A percentile compares a stretch with the other conserved stretches of the same genome.
Evolutionary conservation across 179 eudicot species (phyloP).

Genomic region (Dionaea muscipula): DNA sequence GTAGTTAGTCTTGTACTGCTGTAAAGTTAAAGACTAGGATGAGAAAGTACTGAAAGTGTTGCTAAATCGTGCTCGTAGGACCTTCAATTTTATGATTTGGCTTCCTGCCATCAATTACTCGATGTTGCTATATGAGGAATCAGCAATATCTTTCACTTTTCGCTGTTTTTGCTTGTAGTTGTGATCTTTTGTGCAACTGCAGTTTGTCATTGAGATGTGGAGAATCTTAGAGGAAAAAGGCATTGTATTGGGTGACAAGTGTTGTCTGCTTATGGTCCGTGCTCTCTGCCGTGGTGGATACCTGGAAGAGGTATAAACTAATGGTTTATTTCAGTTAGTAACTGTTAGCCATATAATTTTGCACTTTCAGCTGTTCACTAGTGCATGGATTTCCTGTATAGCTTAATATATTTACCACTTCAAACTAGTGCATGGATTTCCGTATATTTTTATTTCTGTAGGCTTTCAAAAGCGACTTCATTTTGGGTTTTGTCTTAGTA

Average conservation of each 20-base stretch:
- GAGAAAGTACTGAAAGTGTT: neutral
- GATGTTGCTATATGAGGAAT: neutral
- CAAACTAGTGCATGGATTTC: too few relatives aligned
- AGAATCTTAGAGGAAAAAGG: conserved; percentile 48
- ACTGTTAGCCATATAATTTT: neutral
- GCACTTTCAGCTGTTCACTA: neutral
- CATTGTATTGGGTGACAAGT: conserved; percentile 31
- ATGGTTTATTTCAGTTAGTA: conserved; percentile 1
- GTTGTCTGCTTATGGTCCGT: conserved; percentile 39
- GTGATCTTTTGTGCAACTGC: conserved; percentile 16
- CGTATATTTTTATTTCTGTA: too few relatives aligned
- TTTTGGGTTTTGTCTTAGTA: too few relatives aligned
- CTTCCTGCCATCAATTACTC: neutral
- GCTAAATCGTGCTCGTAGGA: neutral
- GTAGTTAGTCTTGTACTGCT: conserved; percentile 32
- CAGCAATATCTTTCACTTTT: neutral
- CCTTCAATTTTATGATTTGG: neutral
- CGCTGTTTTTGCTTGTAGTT: neutral
- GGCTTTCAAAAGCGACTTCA: too few relatives aligned
- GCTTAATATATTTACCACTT: neutral
- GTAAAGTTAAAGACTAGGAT: too few relatives aligned
- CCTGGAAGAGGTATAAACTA: conserved; percentile 61
- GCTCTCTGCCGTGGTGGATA: conserved; percentile 79
- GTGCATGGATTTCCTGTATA: neutral
- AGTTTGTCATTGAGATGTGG: conserved; percentile 88